A percentile compares a stretch with the other conserved stretches of the same genome.
phyloP scores from a whole-genome alignment of 164 flowering plant species.

The Aristolochia californica region DNA sequence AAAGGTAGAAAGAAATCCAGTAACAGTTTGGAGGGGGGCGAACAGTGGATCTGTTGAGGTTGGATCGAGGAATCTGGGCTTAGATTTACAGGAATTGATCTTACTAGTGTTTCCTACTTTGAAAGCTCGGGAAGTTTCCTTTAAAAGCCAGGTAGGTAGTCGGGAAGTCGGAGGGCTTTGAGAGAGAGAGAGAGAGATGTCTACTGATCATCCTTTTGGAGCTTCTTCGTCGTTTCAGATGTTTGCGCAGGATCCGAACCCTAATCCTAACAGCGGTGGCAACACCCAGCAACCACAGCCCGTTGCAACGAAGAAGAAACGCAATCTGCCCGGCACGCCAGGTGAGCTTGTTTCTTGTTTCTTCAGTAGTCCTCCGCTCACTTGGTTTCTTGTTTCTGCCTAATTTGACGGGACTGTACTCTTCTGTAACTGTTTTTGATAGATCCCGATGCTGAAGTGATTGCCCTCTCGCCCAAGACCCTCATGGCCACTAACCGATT shows the following conservation, averaged over 20 bases:
- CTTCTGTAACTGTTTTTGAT: too few species aligned
- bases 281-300: constrained; percentile 7
- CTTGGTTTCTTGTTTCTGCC: neutral
- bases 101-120: too few species aligned
- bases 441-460: constrained; percentile 79
- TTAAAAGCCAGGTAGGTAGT: too few species aligned
- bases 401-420: neutral
- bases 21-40: too few species aligned
- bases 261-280: constrained; percentile 12
- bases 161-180: too few species aligned
- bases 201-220: too few species aligned
- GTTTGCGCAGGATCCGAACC: constrained; percentile 13
- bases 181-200: too few species aligned
- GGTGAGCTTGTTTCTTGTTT: constrained; percentile 21
- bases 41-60: too few species aligned
- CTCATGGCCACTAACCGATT: constrained; percentile 70
- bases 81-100: too few species aligned
- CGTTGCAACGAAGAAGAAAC: constrained; percentile 33
- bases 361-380: neutral
- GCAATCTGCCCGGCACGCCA: constrained; percentile 70
- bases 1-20: too few species aligned
- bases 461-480: constrained; percentile 58
- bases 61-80: too few species aligned
- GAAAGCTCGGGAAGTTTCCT: too few species aligned
- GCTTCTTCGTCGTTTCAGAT: neutral